These are phyloP conservation scores for Coemansia sp. DNA, from an alignment of 192 early-diverging fungal species.

Conservation along the genomic window DNA sequence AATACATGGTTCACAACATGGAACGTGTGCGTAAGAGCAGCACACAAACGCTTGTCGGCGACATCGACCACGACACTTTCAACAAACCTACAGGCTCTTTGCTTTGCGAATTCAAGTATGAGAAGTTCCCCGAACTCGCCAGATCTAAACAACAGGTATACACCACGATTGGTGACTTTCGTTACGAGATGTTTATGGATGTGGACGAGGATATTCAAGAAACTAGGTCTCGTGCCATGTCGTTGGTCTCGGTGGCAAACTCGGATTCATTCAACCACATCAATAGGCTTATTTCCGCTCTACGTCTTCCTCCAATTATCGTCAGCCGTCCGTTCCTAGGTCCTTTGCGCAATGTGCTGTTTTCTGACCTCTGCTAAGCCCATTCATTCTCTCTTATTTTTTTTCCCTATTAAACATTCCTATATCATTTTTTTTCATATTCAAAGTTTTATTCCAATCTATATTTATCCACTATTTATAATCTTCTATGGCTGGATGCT, in stretches of 20 bases:
- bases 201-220: conserved; percentile 31
- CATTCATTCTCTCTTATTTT: not conserved
- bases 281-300: conserved; percentile 28
- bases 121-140: not conserved
- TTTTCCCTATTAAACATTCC: conserved; percentile 1
- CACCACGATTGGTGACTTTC: not conserved
- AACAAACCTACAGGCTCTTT: conserved; percentile 3
- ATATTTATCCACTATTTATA: not conserved
- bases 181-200: conserved; percentile 23
- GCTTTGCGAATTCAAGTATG: not conserved
- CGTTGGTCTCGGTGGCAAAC: conserved; percentile 1
- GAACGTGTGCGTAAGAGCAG: conserved; percentile 17
- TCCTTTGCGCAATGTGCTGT: conserved; percentile 36
- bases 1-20: conserved; percentile 14
- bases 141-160: not conserved
- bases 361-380: conserved; percentile 29
- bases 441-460: no score
- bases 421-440: not conserved
- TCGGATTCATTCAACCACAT: conserved; percentile 14
- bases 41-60: conserved; percentile 19
- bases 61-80: not conserved
- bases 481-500: conserved; percentile 41
- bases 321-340: conserved; percentile 43
- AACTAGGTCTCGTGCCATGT: conserved; percentile 31
- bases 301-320: conserved; percentile 41